A percentile compares a stretch with the other conserved stretches of the same genome.
Evolutionary conservation across 768 basidiomycete species (phyloP).

Genomic region (Lentinula edodes): DNA sequence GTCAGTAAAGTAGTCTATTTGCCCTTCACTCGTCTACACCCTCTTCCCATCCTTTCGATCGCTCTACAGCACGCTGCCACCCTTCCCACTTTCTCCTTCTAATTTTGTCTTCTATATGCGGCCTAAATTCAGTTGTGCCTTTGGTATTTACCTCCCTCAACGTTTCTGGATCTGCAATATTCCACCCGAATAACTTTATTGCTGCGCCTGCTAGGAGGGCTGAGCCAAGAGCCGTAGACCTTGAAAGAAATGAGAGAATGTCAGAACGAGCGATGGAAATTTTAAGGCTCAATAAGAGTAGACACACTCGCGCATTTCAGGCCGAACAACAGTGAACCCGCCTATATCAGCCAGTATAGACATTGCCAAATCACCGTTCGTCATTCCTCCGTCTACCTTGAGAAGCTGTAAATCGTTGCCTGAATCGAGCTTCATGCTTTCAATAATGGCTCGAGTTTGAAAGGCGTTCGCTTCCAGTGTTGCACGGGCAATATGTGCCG

Average conservation of each 20-base stretch:
- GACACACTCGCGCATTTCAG: slow-evolving; percentile 93
- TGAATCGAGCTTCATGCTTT: slow-evolving; percentile 94
- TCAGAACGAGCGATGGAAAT: no score
- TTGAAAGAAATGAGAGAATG: slow-evolving; percentile 19
- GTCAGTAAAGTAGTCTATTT: background rate
- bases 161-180: slow-evolving; percentile 77
- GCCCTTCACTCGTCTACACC: slow-evolving; percentile 25
- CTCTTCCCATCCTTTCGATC: slow-evolving; percentile 79
- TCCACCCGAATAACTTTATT: slow-evolving; percentile 87
- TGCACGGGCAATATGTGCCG: slow-evolving; percentile 90
- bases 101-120: slow-evolving; percentile 44
- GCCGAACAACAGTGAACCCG: slow-evolving; percentile 87
- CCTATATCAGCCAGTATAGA: slow-evolving; percentile 82
- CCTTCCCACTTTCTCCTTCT: slow-evolving; percentile 64
- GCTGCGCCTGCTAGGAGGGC: slow-evolving; percentile 92
- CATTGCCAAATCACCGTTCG: slow-evolving; percentile 89
- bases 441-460: slow-evolving; percentile 92
- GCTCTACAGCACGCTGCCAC: slow-evolving; percentile 88
- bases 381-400: slow-evolving; percentile 98
- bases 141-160: slow-evolving; percentile 83
- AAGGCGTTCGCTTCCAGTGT: slow-evolving; percentile 95
- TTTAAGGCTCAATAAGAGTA: background rate
- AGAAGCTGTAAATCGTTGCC: slow-evolving; percentile 72
- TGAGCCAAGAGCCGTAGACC: slow-evolving; percentile 93
- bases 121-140: slow-evolving; percentile 67